Percentiles rank a stretch among this genome's conserved stretches.
phyloP scores from a whole-genome alignment of 441 rosid genomes.

The Aquilaria agallochum region DNA sequence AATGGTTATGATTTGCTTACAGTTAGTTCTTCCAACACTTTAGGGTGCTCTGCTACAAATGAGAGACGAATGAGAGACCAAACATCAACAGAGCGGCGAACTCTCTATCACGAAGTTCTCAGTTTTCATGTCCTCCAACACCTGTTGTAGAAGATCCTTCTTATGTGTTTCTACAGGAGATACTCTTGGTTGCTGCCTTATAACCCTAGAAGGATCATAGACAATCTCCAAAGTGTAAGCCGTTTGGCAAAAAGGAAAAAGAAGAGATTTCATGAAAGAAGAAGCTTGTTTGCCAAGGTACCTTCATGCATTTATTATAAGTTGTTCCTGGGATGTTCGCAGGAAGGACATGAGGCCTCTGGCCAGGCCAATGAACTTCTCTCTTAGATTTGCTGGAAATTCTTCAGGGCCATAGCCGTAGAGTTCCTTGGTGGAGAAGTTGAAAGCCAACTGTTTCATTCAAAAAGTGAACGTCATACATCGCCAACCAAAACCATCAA shows the following conservation, averaged over 20 bases:
- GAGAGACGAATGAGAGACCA: conserved; percentile 11
- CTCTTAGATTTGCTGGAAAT: conserved; percentile 12
- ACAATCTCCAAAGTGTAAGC: neutral
- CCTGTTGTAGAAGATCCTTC: conserved; percentile 24
- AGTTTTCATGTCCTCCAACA: conserved; percentile 12
- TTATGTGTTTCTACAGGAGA: conserved; percentile 9
- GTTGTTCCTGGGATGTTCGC: conserved; percentile 37
- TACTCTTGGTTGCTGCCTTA: neutral
- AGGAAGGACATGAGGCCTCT: conserved; percentile 21
- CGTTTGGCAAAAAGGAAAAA: neutral
- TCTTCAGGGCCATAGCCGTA: conserved; percentile 16
- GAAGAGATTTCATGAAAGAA: neutral
- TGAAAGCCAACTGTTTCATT: conserved; percentile 17
- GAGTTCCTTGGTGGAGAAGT: conserved; percentile 12
- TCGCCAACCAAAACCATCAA: neutral
- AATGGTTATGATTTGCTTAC: conserved; percentile 7
- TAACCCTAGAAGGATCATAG: conserved; percentile 6
- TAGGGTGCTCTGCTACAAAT: conserved; percentile 22
- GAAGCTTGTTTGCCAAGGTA: neutral
- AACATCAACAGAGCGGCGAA: conserved; percentile 13
- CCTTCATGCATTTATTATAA: conserved; percentile 27
- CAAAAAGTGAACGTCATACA: neutral
- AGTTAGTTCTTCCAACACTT: conserved; percentile 18
- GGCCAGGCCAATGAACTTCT: conserved; percentile 6
- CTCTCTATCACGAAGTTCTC: conserved; percentile 28